Evolutionary conservation across 352 stramenopile species (phyloP).

Genomic region (Globisporangium middletonii): DNA sequence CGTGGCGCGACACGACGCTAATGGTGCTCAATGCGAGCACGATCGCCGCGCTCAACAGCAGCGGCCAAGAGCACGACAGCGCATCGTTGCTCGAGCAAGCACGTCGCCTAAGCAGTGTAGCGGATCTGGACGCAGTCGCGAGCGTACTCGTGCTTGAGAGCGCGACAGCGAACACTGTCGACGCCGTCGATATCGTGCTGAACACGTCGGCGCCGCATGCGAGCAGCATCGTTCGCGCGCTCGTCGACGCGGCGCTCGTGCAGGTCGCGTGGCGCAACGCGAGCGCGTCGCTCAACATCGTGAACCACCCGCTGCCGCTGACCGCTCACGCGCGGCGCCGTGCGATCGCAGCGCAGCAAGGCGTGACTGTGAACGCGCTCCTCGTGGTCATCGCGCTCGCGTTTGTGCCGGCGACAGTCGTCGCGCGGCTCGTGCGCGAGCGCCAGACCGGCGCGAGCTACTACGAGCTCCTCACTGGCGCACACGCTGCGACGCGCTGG

Average conservation of each 20-base stretch:
- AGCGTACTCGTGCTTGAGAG: slow-evolving; percentile 27
- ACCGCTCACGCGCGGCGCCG: slow-evolving; percentile 34
- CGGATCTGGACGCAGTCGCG: slow-evolving; percentile 8
- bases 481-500: slow-evolving; percentile 91
- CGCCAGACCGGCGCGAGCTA: slow-evolving; percentile 77
- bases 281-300: slow-evolving; percentile 28
- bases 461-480: slow-evolving; percentile 88
- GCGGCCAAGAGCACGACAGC: no score
- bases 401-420: slow-evolving; percentile 85
- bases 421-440: slow-evolving; percentile 88
- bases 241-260: slow-evolving; percentile 39
- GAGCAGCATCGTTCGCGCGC: slow-evolving; percentile 37
- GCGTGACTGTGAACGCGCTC: slow-evolving; percentile 16
- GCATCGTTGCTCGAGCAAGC: no score
- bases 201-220: slow-evolving; percentile 46
- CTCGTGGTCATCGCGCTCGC: slow-evolving; percentile 82
- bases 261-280: slow-evolving; percentile 3
- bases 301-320: slow-evolving; percentile 44
- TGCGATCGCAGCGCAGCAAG: slow-evolving; percentile 36
- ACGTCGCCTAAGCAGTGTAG: no score
- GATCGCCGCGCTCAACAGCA: no score
- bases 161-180: slow-evolving; percentile 15
- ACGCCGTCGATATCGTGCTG: slow-evolving; percentile 38
- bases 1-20: no score
- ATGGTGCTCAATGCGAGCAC: no score